Evolutionary conservation across 805 yeast genomes (phyloP), one percentile per base, ranked within the genome.

Genomic region (Starmerella ratchasimensis): DNA sequence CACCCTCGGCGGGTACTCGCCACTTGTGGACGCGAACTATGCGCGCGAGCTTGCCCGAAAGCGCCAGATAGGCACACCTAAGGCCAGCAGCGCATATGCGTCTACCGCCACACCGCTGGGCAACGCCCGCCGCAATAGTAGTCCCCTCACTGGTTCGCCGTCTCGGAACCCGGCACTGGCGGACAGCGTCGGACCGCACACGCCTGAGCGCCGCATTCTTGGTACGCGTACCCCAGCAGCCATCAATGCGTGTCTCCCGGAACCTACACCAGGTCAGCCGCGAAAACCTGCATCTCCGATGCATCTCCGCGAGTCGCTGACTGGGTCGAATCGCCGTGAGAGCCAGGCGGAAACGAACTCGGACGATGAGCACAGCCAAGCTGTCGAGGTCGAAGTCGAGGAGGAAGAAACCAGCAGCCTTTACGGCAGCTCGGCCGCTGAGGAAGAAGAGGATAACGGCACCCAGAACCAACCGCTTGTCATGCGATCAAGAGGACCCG

Each of bases 191-290:
- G 36, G 10, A 1, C 76, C 79, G 43, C 69, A 72, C 26, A 80
- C 93, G 0, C 93, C 93, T 3, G 69, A 77, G 22, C 68, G 93
- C 54, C 69, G 82, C 54, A 80, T 86, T 3, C 75, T 81, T 0
- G 71, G 73, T 39, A 42, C 46, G 11, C 38, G 43, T 5, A 72
- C 79, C 25, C 64, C 66, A 23, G 71, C 76, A 36, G 74, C 76
- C 49, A 69, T 72, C 23, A 79, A 71, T 50, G 71, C 75, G 27
- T 90, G 90, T 0, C 84, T 90, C 15, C 98, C 97, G 4, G 70
- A 71, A 47, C 82, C 82, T 35, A 82, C 95, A 2, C 98, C 98
- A 0, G 98, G 97, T 2, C 98, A 90, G 59, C 98, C 98, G 28
- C 71, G 96, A 53, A 88, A 88, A 36, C 35, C 47, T 16, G 50